Conservation (phyloP, 805 yeast genomes). For the Candida tibetensis region DNA sequence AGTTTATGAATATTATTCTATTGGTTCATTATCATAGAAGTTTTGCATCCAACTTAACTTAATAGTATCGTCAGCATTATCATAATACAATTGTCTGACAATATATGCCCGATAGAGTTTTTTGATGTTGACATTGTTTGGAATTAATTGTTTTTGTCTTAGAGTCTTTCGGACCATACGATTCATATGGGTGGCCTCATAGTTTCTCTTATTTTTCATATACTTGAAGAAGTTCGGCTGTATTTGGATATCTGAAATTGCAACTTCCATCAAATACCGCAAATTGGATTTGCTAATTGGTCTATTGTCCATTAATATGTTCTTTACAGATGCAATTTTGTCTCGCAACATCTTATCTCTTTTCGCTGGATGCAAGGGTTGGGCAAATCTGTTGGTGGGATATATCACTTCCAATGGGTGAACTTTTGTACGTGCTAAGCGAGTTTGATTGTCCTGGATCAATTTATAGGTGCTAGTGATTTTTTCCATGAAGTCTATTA, state of each 20-base stretch:
- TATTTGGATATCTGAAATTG: slow-evolving; percentile 7
- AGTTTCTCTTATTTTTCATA: slow-evolving; percentile 23
- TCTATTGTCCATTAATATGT: slow-evolving; percentile 12
- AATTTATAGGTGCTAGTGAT: slow-evolving; percentile 20
- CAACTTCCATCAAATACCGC: slow-evolving; percentile 15
- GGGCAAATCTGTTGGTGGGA: slow-evolving; percentile 28
- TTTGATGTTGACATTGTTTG: slow-evolving; percentile 28
- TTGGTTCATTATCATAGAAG: slow-evolving; percentile 19
- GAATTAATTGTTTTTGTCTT: slow-evolving; percentile 25
- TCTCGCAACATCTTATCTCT: slow-evolving; percentile 25
- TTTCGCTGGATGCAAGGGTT: slow-evolving; percentile 27
- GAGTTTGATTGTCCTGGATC: slow-evolving; percentile 15
- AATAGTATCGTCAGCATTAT: slow-evolving; percentile 16
- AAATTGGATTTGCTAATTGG: slow-evolving; percentile 23
- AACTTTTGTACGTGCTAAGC: slow-evolving; percentile 23
- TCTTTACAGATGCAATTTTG: slow-evolving; percentile 23
- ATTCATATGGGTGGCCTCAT: slow-evolving; percentile 13
- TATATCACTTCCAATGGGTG: slow-evolving; percentile 31
- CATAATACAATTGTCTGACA: slow-evolving; percentile 28
- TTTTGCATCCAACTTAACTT: slow-evolving; percentile 24
- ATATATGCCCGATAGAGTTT: slow-evolving; percentile 27
- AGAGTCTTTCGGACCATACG: slow-evolving; percentile 17
- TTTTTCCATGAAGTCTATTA: slow-evolving; percentile 9
- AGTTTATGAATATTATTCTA: slow-evolving; percentile 13
- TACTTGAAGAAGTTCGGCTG: slow-evolving; percentile 27